Conservation (phyloP, 2,329 filamentous ascomycete genomes). For the Fusarium setosum region DNA sequence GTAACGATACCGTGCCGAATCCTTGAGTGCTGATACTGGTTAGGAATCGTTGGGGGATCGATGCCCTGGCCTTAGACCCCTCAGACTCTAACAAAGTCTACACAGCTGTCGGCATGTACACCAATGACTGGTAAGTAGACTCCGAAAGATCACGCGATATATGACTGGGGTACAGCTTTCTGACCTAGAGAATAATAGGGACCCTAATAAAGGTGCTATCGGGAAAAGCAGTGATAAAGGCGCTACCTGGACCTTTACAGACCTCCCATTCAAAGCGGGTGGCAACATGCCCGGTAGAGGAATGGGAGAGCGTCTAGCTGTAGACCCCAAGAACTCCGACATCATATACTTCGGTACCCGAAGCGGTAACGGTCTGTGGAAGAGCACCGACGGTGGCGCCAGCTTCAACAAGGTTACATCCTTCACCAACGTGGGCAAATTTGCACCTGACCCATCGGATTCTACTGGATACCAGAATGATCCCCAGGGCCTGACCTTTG, state of each 20-base stretch:
- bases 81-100: constrained; percentile 63
- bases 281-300: constrained; percentile 72
- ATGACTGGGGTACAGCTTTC: fast-evolving
- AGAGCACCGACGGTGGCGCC: constrained; percentile 65
- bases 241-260: constrained; percentile 60
- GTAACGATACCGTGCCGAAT: too few species aligned
- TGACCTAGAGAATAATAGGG: constrained; percentile 44
- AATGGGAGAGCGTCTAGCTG: constrained; percentile 67
- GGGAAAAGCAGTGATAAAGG: constrained; percentile 66
- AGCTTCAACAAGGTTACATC: constrained; percentile 64
- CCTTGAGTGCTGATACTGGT: background rate
- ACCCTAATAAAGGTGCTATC: constrained; percentile 66
- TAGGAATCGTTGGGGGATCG: constrained; percentile 67
- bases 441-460: constrained; percentile 57
- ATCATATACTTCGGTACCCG: constrained; percentile 69
- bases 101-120: constrained; percentile 67
- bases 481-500: constrained; percentile 59
- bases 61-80: constrained; percentile 67
- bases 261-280: constrained; percentile 68
- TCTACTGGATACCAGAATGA: constrained; percentile 58
- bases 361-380: constrained; percentile 69
- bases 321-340: constrained; percentile 67
- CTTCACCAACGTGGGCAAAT: constrained; percentile 64
- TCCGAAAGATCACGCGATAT: fast-evolving
- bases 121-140: constrained; percentile 57